phyloP scores from a whole-genome alignment of 306 rosid species.

The Rubus parviflorus region DNA sequence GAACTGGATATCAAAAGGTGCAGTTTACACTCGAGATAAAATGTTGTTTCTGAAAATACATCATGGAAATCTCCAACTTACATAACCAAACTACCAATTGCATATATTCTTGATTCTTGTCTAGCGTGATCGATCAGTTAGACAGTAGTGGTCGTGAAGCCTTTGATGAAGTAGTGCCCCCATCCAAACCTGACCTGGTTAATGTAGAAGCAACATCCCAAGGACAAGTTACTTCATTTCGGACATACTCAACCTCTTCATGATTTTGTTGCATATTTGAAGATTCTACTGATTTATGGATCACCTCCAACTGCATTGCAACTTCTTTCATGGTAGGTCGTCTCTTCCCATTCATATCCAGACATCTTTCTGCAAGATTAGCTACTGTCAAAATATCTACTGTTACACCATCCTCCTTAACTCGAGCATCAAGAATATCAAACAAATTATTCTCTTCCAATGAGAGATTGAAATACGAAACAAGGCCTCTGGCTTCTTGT shows the following conservation, averaged over 20 bases:
- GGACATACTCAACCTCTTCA: conserved; percentile 16
- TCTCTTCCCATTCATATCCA: conserved; percentile 17
- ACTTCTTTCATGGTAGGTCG: conserved; percentile 28
- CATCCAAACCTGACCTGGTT: neutral
- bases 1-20: too few species aligned
- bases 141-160: neutral
- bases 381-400: conserved; percentile 3
- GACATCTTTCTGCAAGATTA: conserved; percentile 13
- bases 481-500: conserved; percentile 14
- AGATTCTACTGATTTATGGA: conserved; percentile 8
- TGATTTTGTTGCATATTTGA: neutral
- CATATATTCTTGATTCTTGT: neutral
- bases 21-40: neutral
- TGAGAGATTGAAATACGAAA: neutral
- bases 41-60: neutral
- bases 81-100: neutral
- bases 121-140: neutral
- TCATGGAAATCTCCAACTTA: neutral
- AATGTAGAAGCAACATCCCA: neutral
- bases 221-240: conserved; percentile 1
- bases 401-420: neutral
- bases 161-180: neutral
- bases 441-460: conserved; percentile 6
- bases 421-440: conserved; percentile 18
- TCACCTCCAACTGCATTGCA: conserved; percentile 25